Evolutionary conservation across 2,329 filamentous ascomycete genomes (phyloP).

Genomic region (Penicillium sp.): DNA sequence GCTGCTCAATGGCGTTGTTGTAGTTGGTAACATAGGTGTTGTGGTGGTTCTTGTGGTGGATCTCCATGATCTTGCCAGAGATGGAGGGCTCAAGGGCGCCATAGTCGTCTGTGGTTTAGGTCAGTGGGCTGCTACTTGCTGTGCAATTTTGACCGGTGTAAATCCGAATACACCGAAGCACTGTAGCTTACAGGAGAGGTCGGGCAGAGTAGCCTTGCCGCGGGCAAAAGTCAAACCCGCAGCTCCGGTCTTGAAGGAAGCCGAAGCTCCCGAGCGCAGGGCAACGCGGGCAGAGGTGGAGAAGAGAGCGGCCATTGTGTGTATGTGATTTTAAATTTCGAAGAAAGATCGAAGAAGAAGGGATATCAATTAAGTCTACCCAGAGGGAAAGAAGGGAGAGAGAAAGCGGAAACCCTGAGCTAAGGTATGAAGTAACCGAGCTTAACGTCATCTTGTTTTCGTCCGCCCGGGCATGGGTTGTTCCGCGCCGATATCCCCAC

Average conservation of each 20-base stretch:
- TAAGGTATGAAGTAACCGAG: conserved; percentile 37
- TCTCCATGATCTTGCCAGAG: conserved; percentile 93
- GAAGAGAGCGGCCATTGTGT: conserved; percentile 76
- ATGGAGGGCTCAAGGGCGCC: conserved; percentile 85
- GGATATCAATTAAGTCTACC: conserved; percentile 18
- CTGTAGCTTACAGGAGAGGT: conserved; percentile 72
- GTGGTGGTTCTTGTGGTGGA: conserved; percentile 94
- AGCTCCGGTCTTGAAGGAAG: conserved; percentile 63
- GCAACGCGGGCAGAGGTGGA: conserved; percentile 74
- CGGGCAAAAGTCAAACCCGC: conserved; percentile 78
- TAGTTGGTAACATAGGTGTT: conserved; percentile 90
- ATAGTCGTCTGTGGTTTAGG: conserved; percentile 76
- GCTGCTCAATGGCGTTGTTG: conserved; percentile 78
- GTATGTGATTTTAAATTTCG: conserved; percentile 12
- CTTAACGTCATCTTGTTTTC: conserved; percentile 37
- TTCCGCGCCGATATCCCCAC: conserved; percentile 28
- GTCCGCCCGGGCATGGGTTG: conserved; percentile 20
- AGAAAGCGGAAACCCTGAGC: conserved; percentile 22
- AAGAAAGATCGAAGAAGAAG: background rate
- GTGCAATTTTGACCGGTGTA: too few relatives aligned
- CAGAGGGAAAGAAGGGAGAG: conserved; percentile 16
- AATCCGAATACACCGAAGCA: background rate
- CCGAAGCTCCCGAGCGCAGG: conserved; percentile 68
- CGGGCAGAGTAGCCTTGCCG: conserved; percentile 90
- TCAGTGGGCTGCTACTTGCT: background rate